phyloP scores from a whole-genome alignment of 495 filamentous ascomycete genomes.

The Trichoderma asperelloides region DNA sequence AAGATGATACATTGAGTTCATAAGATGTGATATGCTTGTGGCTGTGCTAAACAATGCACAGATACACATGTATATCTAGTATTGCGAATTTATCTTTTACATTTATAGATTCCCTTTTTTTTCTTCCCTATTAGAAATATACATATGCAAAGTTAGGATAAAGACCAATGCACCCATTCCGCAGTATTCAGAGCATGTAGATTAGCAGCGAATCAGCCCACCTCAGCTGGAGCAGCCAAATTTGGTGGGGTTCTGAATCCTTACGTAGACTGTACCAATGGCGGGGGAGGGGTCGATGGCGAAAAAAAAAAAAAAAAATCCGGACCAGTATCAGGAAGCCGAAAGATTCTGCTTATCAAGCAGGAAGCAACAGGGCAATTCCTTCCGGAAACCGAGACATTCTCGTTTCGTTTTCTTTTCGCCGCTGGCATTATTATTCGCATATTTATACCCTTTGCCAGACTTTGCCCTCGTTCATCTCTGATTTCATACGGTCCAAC shows the following conservation, averaged over 20 bases:
- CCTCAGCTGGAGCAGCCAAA: too few relatives aligned
- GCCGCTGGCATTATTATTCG: not conserved
- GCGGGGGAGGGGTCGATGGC: conserved; percentile 4
- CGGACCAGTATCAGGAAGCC: not conserved
- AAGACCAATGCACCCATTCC: too few relatives aligned
- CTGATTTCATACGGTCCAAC: not conserved
- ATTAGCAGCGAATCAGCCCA: too few relatives aligned
- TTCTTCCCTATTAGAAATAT: too few relatives aligned
- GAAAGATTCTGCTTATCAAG: conserved; percentile 8
- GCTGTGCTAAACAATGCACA: too few relatives aligned
- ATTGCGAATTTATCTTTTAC: too few relatives aligned
- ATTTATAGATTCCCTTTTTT: too few relatives aligned
- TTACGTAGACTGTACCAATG: not conserved
- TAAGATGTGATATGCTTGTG: too few relatives aligned
- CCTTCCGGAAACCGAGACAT: not conserved
- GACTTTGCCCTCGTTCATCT: not conserved
- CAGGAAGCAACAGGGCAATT: not conserved
- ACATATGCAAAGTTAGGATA: too few relatives aligned
- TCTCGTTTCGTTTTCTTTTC: not conserved
- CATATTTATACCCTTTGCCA: conserved; percentile 1
- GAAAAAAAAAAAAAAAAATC: not conserved
- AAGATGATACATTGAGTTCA: too few relatives aligned
- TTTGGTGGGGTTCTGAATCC: not conserved
- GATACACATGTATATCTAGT: too few relatives aligned
- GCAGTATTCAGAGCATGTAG: too few relatives aligned